Percentiles rank a stretch among this genome's conserved stretches.
Conservation (phyloP, 768 basidiomycete species). For the Calvatia gigantea region DNA sequence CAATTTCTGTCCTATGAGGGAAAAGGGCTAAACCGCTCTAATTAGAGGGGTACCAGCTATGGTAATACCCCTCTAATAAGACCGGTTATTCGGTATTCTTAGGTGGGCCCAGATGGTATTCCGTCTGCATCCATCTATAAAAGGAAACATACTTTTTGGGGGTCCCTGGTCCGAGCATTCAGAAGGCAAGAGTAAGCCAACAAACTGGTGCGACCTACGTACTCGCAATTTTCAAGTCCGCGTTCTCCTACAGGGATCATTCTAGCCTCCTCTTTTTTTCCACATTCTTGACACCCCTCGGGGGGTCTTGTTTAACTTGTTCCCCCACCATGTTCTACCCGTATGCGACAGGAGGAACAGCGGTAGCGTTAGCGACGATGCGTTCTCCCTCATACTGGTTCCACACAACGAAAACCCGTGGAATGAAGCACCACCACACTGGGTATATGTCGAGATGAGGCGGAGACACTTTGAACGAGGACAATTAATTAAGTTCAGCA, state of each 20-base stretch:
- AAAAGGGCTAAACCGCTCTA: too few species aligned
- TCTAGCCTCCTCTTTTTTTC: conserved; percentile 64
- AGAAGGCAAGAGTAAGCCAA: neutral
- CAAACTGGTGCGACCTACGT: conserved; percentile 4
- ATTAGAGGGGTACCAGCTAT: too few species aligned
- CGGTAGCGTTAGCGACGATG: conserved; percentile 46
- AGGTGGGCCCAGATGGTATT: neutral
- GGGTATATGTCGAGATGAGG: conserved; percentile 72
- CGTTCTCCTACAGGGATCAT: conserved; percentile 78
- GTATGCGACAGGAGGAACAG: conserved; percentile 65
- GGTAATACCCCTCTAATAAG: too few species aligned
- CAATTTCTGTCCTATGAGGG: too few species aligned
- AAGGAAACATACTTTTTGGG: conserved; percentile 45
- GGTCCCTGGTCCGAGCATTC: conserved; percentile 60
- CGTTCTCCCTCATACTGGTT: conserved; percentile 66
- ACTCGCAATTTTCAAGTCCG: conserved; percentile 80
- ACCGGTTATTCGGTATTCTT: conserved; percentile 53
- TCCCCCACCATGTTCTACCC: conserved; percentile 56
- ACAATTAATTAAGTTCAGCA: neutral
- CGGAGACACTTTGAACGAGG: conserved; percentile 51
- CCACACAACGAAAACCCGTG: conserved; percentile 67
- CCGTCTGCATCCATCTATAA: neutral
- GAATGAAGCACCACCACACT: conserved; percentile 77
- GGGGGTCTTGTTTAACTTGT: conserved; percentile 67
- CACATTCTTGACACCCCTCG: conserved; percentile 40